A percentile compares a stretch with the other conserved stretches of the same genome.
Evolutionary conservation across 495 filamentous ascomycete species (phyloP).

Genomic region (Hypomontagnella submonticulosa): DNA sequence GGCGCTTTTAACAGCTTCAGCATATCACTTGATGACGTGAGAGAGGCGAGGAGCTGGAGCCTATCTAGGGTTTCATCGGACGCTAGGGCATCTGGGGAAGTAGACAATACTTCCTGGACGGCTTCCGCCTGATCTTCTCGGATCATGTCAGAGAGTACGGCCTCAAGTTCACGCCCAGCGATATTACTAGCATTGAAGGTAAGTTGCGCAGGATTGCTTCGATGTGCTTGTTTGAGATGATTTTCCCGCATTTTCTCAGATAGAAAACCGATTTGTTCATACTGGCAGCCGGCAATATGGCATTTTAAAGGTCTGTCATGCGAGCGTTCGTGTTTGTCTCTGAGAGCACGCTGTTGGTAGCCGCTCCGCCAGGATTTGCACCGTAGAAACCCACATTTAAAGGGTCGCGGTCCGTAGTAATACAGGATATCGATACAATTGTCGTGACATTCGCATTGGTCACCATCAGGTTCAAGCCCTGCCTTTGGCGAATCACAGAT

Average conservation of each 20-base stretch:
- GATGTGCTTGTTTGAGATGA: slow-evolving; percentile 37
- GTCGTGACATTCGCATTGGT: slow-evolving; percentile 10
- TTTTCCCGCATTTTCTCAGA: slow-evolving; percentile 36
- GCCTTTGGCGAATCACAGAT: not conserved
- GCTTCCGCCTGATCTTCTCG: not conserved
- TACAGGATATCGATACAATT: slow-evolving; percentile 19
- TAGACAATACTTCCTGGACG: not conserved
- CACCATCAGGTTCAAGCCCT: not conserved
- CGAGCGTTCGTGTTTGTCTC: slow-evolving; percentile 26
- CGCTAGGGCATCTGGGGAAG: slow-evolving; percentile 12
- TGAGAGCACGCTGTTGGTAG: slow-evolving; percentile 21
- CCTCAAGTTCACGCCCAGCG: not conserved
- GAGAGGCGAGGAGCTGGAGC: slow-evolving; percentile 36
- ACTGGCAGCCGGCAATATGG: slow-evolving; percentile 21
- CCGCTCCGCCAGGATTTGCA: slow-evolving; percentile 35
- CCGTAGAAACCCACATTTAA: slow-evolving; percentile 35
- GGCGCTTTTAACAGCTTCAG: slow-evolving; percentile 23
- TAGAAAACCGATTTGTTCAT: slow-evolving; percentile 31
- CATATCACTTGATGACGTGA: slow-evolving; percentile 33
- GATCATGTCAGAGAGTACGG: not conserved
- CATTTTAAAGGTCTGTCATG: slow-evolving; percentile 45
- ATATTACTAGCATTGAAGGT: slow-evolving; percentile 14
- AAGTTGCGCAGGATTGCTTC: slow-evolving; percentile 5
- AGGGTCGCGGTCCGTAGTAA: slow-evolving; percentile 30
- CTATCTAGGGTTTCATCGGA: slow-evolving; percentile 14